Evolutionary conservation across 495 filamentous ascomycete genomes (phyloP).

Genomic region (Jackrogersella multiformis): DNA sequence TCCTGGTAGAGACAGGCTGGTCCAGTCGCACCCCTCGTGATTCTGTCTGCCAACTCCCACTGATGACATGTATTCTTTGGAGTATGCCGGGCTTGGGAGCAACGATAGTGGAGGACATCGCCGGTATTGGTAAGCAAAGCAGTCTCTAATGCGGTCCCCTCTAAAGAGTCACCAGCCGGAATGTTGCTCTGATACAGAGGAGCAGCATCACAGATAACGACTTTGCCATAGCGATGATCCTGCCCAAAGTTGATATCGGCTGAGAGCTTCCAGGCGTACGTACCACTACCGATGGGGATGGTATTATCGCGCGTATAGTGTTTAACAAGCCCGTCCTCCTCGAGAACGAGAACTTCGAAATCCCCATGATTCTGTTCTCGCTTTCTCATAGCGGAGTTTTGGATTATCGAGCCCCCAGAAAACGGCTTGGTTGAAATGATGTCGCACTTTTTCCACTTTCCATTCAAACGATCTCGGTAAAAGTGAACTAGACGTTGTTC

Average conservation of each 20-base stretch:
- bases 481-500: slow-evolving; percentile 25
- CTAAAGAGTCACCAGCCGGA: background rate
- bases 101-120: slow-evolving; percentile 28
- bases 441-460: slow-evolving; percentile 17
- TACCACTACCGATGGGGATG: background rate
- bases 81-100: background rate
- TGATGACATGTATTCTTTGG: background rate
- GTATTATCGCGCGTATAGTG: slow-evolving; percentile 37
- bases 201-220: slow-evolving; percentile 6
- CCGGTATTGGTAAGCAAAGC: background rate
- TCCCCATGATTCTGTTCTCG: slow-evolving; percentile 26
- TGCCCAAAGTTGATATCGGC: slow-evolving; percentile 7
- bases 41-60: slow-evolving; percentile 5
- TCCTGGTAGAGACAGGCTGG: slow-evolving; percentile 28
- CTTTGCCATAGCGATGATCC: background rate
- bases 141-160: slow-evolving; percentile 20
- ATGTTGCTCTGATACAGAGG: slow-evolving; percentile 26
- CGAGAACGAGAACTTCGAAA: slow-evolving; percentile 39
- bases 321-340: slow-evolving; percentile 15
- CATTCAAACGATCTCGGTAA: slow-evolving; percentile 19
- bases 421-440: slow-evolving; percentile 4
- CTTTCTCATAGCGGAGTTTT: slow-evolving; percentile 13
- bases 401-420: slow-evolving; percentile 37
- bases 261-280: slow-evolving; percentile 21
- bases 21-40: slow-evolving; percentile 10